These are phyloP conservation scores for Diaporthe capsici DNA, from an alignment of 2,329 filamentous ascomycete genomes.

Conservation along the genomic window DNA sequence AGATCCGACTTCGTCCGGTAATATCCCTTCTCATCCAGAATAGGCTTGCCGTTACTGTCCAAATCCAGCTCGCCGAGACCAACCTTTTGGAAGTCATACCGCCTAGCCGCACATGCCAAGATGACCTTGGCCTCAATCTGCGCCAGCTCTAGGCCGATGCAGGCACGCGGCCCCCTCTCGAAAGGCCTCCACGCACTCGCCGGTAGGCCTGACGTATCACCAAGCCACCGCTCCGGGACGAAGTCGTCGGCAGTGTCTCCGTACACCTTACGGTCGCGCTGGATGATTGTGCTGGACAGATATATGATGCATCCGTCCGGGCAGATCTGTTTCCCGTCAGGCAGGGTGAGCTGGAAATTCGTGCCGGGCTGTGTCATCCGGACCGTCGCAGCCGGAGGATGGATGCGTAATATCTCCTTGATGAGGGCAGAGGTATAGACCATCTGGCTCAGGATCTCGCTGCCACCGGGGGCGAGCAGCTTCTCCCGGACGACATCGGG, in stretches of 20 bases:
- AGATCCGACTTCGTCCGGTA: slow-evolving; percentile 46
- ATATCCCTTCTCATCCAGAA: slow-evolving; percentile 45
- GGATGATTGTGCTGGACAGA: slow-evolving; percentile 51
- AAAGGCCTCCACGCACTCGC: slow-evolving; percentile 66
- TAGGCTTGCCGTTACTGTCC: slow-evolving; percentile 44
- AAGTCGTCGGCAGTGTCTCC: slow-evolving; percentile 54
- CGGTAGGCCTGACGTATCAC: slow-evolving; percentile 46
- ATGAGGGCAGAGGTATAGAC: slow-evolving; percentile 39
- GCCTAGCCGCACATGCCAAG: slow-evolving; percentile 49
- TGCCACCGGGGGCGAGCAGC: slow-evolving; percentile 47
- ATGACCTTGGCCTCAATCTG: slow-evolving; percentile 54
- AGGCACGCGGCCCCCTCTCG: slow-evolving; percentile 65
- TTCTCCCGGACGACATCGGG: slow-evolving; percentile 46
- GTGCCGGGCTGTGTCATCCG: slow-evolving; percentile 47
- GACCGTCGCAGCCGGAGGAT: slow-evolving; percentile 49
- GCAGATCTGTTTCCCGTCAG: slow-evolving; percentile 47
- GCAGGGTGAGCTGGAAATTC: slow-evolving; percentile 49
- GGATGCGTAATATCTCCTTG: slow-evolving; percentile 38
- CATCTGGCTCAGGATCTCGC: slow-evolving; percentile 52
- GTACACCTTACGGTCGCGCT: slow-evolving; percentile 53
- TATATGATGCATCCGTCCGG: slow-evolving; percentile 55
- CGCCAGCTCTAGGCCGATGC: slow-evolving; percentile 69
- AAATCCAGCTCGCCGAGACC: slow-evolving; percentile 49
- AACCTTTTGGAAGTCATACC: slow-evolving; percentile 52
- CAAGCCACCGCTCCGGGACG: slow-evolving; percentile 58